Base-by-base conservation (phyloP, 192 early-diverging fungal genomes). In the Coemansia sp. region DNA sequence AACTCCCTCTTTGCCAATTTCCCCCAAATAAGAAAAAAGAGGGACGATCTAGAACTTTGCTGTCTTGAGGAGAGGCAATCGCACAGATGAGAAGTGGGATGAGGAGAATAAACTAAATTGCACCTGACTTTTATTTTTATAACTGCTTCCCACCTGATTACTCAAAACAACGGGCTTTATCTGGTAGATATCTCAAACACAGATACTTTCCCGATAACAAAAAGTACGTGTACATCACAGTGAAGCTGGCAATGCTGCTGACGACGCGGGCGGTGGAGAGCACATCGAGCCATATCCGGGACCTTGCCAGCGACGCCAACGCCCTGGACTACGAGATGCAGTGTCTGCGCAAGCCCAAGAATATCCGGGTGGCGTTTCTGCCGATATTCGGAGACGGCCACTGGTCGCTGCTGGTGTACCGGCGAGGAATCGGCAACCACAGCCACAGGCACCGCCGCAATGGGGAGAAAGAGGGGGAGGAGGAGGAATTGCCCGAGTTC, bases 381-480 rank as follows among this genome's bases (percentile, higher is more conserved):
- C 79, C 79, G 16, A 81, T 81, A 49, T 81, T 81, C 32, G 79
- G 79, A 13, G 79, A 81, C 74, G 70, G 70, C 4, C 79, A 81
- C 61, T 81, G 79, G 79, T 81, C 79, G 8, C 68, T 81, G 0
- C 65, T 81, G 13, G 79, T 81, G 6, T 81, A 81, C 58, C 74
- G 74, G 13, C 26, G 26, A 26, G 26, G 26, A 26, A 26, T 26
- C 26, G 26, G 1, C 26, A 26, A 26, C 26, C 26, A 26, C 26
- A 61, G 63, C 56, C 66, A 60, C 12, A 67, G 65, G 26, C 59
- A 66, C 60, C 53, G 56, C 19, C 3, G 13, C 13, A n/a, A n/a
- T n/a, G n/a, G n/a, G n/a, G n/a, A n/a, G n/a, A n/a, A n/a, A n/a
- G n/a, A n/a, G n/a, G n/a, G n/a, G n/a, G 53, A 53, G 15, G 26